Base-by-base conservation (phyloP, 805 yeast genomes). In the Teunomyces pallodes region DNA sequence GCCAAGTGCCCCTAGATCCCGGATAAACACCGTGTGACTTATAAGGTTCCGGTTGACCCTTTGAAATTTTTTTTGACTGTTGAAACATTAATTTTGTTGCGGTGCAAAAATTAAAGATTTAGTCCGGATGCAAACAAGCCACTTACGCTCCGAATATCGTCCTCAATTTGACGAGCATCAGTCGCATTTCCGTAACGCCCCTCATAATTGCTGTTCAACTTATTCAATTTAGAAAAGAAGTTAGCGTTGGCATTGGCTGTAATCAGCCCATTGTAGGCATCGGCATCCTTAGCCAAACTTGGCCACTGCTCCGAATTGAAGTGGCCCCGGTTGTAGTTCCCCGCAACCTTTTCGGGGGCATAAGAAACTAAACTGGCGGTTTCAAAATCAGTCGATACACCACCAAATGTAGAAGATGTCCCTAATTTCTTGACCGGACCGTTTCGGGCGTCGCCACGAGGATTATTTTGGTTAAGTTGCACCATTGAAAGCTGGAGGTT, bases 401-500 rank as follows among this genome's bases (percentile, higher is more conserved):
- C 54, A 16, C 27, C 28, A 27, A 30, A 44, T 5, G 52, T 51
- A 5, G 60, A 58, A 7, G 46, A 46, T 5, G 49, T 48, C 1
- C 55, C 55, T 27, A 54, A 53, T 10, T 36, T 51, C 14, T 39
- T 39, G 28, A 38, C 38, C 26, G 28, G 29, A 3, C 38, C 43
- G 33, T 14, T 24, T n/a, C 9, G 12, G 10, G 28, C 29, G 16
- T 31, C 39, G 30, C 47, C 53, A 3, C 49, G 50, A 32, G 33
- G n/a, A 36, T 32, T 32, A 28, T 45, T 31, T 36, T 43, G 39
- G 31, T 58, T 58, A 50, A 70, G 71, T 53, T 81, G 86, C 17
- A 86, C 83, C 49, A 84, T 74, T 50, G 90, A 83, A 44, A 86
- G 68, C 62, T 86, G 94, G 53, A 91, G 74, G 56, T 83, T 87